These are phyloP conservation scores for Microdochium nivale DNA, from an alignment of 2,329 filamentous ascomycete genomes.

Conservation along the genomic window DNA sequence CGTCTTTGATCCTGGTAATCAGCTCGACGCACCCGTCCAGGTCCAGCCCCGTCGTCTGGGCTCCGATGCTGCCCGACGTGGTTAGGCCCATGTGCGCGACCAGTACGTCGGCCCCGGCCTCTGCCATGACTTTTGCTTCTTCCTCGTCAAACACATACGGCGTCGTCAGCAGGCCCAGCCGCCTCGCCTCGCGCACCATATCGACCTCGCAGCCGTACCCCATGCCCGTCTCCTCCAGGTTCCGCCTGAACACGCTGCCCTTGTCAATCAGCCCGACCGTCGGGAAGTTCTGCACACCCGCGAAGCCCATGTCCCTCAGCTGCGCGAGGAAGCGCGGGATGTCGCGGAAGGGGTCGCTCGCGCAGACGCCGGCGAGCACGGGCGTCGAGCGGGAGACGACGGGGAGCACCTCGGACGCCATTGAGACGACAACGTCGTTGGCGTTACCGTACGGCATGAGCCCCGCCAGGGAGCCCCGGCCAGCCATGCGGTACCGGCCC, in stretches of 20 bases:
- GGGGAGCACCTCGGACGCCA: constrained; percentile 60
- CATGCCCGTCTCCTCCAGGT: constrained; percentile 67
- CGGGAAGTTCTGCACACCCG: constrained; percentile 66
- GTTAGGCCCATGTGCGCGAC: constrained; percentile 64
- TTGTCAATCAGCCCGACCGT: constrained; percentile 66
- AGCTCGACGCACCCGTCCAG: constrained; percentile 55
- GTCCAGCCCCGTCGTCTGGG: constrained; percentile 44
- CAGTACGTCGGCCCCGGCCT: constrained; percentile 57
- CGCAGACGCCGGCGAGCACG: constrained; percentile 63
- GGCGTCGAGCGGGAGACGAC: constrained; percentile 54
- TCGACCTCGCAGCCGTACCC: constrained; percentile 58
- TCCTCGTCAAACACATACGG: constrained; percentile 61
- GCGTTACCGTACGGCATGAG: constrained; percentile 66
- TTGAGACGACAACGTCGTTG: constrained; percentile 61
- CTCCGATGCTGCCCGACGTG: constrained; percentile 56
- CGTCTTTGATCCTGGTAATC: constrained; percentile 57
- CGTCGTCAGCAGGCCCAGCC: constrained; percentile 55
- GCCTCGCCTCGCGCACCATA: constrained; percentile 51
- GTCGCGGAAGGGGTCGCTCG: constrained; percentile 58
- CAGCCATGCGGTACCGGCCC: constrained; percentile 65
- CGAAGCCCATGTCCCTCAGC: constrained; percentile 54
- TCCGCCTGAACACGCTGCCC: constrained; percentile 44
- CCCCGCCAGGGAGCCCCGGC: constrained; percentile 58
- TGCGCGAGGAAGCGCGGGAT: constrained; percentile 52
- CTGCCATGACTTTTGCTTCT: constrained; percentile 53